Base-by-base conservation (phyloP, 225 moss, liverwort and hornwort genomes). In the Pleurozium schreberi region DNA sequence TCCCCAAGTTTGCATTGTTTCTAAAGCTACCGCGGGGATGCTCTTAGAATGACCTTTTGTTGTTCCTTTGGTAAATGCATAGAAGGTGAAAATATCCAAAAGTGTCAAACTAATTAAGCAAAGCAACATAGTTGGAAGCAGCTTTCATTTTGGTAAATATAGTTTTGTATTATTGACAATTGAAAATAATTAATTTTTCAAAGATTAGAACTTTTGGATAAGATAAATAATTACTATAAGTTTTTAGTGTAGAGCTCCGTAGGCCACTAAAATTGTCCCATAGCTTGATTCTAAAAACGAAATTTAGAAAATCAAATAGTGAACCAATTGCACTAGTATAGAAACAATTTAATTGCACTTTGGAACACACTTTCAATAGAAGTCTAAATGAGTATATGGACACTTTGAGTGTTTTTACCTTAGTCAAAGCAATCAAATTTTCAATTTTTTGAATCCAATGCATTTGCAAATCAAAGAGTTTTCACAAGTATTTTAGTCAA, bases 221-320 rank as follows among this genome's bases (percentile, higher is more conserved):
- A 69, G 22, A 68, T 4, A 23, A 22, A 1, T 23, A 40, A 40
- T 40, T 68, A n/a, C 2, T 13, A 40, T 40, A 40, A 23, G 23
- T 68, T 23, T 42, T 70, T 3, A 66, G 36, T 42, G 40, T 42
- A 0, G 5, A 70, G 27, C 5, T 70, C 3, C 5, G 1, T 15
- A 27, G 15, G 8, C 9, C 8, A 42, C 0, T 15, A 0, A 68
- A 40, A 7, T 5, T 6, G 0, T 49, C 8, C 0, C 1, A 3
- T 26, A 42, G 15, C 14, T 70, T 70, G 5, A 42, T 70, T 3
- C 1, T 70, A 1, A 42, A 40, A 40, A 2, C 1, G 0, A 68
- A 69, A 69, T 69, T 3, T 69, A 40, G 1, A 2, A 1, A 40
- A 25, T 14, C 1, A 42, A 0, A 49, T 1, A n/a, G 0, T 69